Conservation (phyloP, 768 basidiomycete genomes). For the Fibroporia radiculosa region DNA sequence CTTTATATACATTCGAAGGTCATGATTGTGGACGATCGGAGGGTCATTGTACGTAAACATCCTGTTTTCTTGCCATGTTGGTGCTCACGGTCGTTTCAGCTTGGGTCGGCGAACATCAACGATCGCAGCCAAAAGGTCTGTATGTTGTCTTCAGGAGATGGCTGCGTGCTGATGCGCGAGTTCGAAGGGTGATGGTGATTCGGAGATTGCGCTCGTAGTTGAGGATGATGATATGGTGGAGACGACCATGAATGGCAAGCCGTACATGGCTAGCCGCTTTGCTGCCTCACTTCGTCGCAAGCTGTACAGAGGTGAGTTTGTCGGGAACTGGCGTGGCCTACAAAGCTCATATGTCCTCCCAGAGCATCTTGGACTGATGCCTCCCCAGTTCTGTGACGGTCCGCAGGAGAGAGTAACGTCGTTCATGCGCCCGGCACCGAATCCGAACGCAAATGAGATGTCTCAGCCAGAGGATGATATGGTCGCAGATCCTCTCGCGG, state of each 20-base stretch:
- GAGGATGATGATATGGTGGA: constrained; percentile 80
- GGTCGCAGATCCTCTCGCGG: constrained; percentile 74
- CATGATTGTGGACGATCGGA: constrained; percentile 91
- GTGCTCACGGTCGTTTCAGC: constrained; percentile 32
- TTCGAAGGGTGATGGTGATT: constrained; percentile 79
- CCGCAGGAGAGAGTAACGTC: constrained; percentile 34
- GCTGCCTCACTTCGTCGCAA: constrained; percentile 78
- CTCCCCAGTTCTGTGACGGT: constrained; percentile 50
- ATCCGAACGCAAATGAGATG: constrained; percentile 61
- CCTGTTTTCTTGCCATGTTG: background rate
- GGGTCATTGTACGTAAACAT: constrained; percentile 65
- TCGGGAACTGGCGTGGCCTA: background rate
- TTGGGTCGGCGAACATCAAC: constrained; percentile 92
- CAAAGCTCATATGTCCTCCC: constrained; percentile 8
- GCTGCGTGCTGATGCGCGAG: background rate
- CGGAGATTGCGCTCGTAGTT: constrained; percentile 88
- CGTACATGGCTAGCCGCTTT: constrained; percentile 68
- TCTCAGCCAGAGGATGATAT: constrained; percentile 45
- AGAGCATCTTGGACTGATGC: constrained; percentile 87
- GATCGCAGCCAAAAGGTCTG: constrained; percentile 74
- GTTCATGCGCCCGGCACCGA: constrained; percentile 79
- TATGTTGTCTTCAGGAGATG: background rate
- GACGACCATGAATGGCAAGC: constrained; percentile 70
- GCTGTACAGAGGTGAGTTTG: constrained; percentile 61
- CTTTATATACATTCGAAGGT: constrained; percentile 83